Conservation (phyloP, 345 rosid genomes). For the Viola odorata region DNA sequence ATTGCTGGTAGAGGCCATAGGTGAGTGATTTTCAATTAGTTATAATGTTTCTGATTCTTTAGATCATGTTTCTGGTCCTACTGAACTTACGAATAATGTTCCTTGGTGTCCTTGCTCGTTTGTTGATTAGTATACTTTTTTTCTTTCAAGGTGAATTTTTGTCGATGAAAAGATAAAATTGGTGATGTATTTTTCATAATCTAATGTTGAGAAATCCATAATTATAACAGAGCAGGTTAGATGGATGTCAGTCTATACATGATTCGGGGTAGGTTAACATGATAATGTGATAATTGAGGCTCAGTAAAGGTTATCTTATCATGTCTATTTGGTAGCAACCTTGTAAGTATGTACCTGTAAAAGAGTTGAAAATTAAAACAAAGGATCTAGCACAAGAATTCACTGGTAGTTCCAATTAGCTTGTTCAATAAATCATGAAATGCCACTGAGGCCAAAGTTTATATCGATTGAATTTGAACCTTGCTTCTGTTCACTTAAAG, state of each 20-base stretch:
- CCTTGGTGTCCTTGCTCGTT: too few relatives aligned
- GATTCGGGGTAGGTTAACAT: not conserved
- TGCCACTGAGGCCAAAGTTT: not conserved
- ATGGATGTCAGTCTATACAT: not conserved
- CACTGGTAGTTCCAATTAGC: not conserved
- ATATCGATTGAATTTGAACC: not conserved
- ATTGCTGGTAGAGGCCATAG: constrained; percentile 79
- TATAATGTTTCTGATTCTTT: constrained; percentile 1
- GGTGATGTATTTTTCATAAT: not conserved
- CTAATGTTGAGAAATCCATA: not conserved
- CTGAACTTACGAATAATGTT: not conserved
- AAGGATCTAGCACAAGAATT: not conserved
- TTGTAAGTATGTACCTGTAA: not conserved
- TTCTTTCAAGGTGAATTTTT: too few relatives aligned
- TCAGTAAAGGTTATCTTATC: not conserved
- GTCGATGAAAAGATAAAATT: too few relatives aligned
- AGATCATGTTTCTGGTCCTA: not conserved
- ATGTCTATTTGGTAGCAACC: not conserved
- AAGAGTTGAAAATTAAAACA: not conserved
- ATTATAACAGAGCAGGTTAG: too few relatives aligned
- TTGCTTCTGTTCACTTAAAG: too few relatives aligned
- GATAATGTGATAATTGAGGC: not conserved
- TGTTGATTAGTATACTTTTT: too few relatives aligned
- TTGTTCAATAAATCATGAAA: not conserved
- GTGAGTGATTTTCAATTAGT: constrained; percentile 33